These are phyloP conservation scores for Aspergillus uvarum DNA, from an alignment of 2,329 filamentous ascomycete genomes.

Conservation along the genomic window DNA sequence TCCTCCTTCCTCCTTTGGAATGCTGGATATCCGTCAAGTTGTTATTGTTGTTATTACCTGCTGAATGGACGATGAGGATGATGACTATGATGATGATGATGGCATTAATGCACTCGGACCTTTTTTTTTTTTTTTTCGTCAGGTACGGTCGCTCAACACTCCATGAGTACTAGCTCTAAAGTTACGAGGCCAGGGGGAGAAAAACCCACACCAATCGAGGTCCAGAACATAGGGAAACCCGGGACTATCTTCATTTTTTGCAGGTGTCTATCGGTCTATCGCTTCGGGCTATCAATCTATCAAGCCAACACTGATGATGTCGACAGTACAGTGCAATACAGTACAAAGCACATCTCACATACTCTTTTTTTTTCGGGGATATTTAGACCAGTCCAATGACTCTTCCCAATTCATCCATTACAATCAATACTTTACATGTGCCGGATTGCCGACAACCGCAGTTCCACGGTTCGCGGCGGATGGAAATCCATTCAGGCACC, in stretches of 20 bases:
- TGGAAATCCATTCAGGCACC: conserved; percentile 5
- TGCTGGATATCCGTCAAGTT: background rate
- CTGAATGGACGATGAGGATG: background rate
- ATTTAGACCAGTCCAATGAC: background rate
- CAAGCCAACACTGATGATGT: background rate
- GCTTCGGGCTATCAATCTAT: background rate
- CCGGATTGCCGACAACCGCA: conserved; percentile 1
- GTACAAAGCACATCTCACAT: background rate
- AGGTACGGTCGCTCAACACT: conserved; percentile 1
- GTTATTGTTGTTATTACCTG: background rate
- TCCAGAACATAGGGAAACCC: background rate
- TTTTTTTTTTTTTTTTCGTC: background rate
- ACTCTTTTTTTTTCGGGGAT: no score
- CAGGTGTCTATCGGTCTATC: background rate
- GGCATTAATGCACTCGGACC: background rate
- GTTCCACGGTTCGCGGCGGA: conserved; percentile 8
- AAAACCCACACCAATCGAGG: background rate
- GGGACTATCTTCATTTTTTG: background rate
- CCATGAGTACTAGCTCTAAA: background rate
- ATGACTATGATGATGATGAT: background rate
- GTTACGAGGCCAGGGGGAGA: conserved; percentile 7
- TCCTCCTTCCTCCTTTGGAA: background rate
- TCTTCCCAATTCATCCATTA: background rate
- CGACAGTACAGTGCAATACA: background rate
- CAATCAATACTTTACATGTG: background rate